Conservation (phyloP, 768 basidiomycete species). For the Tylopilus plumbeoviolaceoides region DNA sequence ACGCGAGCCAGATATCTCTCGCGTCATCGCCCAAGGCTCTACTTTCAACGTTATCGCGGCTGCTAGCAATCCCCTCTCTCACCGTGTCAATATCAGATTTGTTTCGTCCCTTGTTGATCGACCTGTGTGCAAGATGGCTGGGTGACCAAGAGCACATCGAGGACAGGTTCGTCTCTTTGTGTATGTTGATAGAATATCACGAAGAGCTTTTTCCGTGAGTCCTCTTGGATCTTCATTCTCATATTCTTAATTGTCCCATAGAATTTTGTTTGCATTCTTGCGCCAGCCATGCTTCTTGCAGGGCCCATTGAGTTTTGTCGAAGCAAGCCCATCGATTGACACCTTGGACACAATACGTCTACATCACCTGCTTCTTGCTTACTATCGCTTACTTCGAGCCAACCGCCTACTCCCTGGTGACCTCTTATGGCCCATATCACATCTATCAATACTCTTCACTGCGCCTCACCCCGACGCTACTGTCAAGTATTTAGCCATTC, state of each 20-base stretch:
- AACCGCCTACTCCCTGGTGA: constrained; percentile 64
- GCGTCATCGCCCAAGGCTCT: constrained; percentile 40
- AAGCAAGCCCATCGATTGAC: constrained; percentile 26
- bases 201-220: constrained; percentile 72
- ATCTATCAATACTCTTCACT: constrained; percentile 41
- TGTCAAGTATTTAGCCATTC: constrained; percentile 65
- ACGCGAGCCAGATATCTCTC: constrained; percentile 36
- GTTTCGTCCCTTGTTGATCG: constrained; percentile 75
- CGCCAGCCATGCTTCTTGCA: constrained; percentile 37
- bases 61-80: constrained; percentile 58
- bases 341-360: constrained; percentile 43
- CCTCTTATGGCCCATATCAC: constrained; percentile 54
- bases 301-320: constrained; percentile 54
- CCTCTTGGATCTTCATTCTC: neutral
- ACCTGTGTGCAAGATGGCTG: constrained; percentile 82
- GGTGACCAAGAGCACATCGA: constrained; percentile 45
- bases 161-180: constrained; percentile 56
- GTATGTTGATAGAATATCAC: constrained; percentile 60
- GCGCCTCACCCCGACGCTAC: constrained; percentile 59
- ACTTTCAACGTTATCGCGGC: constrained; percentile 51
- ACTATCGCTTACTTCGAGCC: constrained; percentile 74
- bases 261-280: constrained; percentile 54
- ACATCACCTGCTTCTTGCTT: constrained; percentile 69
- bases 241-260: constrained; percentile 24
- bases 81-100: constrained; percentile 57